Base-by-base conservation (phyloP, 768 basidiomycete species). In the Boletellus ananiceps region DNA sequence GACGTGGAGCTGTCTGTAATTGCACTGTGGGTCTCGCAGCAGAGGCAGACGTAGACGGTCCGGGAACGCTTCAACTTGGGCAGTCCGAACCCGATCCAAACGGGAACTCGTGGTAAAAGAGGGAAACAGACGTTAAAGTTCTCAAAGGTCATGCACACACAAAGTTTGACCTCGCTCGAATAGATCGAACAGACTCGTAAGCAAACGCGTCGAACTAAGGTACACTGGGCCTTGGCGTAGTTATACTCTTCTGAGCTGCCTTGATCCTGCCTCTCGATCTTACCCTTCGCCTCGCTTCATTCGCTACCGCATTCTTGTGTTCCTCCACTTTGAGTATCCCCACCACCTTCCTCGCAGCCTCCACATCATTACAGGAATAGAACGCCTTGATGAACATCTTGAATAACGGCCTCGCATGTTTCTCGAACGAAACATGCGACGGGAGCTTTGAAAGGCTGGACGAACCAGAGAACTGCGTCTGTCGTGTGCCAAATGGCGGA, bases 361-460 rank as follows among this genome's bases (percentile, higher is more conserved):
- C 63, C 7, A 60, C 52, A 61, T 91, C 87, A 18, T 74, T 74
- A 25, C 80, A 68, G 36, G 71, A 44, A 61, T 79, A 75, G 54
- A 89, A 76, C 13, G 80, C 81, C 57, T 76, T 81, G 58, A 86
- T 78, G 65, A 90, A 82, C 79, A 82, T 82, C 70, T 75, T 83
- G 64, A 83, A 84, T 65, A 90, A 59, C 36, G 88, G 88, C 49
- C 72, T 69, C n/a, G 81, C 73, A 60, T 88, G 84, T 48, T 68
- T 72, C 49, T 72, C 69, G 46, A 82, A 84, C 3, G 76, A 79
- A 47, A 84, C 70, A 18, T 68, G 66, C 35, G 70, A 47, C n/a
- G 69, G 50, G 16, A 78, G 61, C 34, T 65, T 63, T 9, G 75
- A 69, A n/a, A 77, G 37, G n/a, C 59, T 46, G 15, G 74, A 39